Conservation (phyloP, 2,329 filamentous ascomycete genomes). For the Dothideomycetes sp. region DNA sequence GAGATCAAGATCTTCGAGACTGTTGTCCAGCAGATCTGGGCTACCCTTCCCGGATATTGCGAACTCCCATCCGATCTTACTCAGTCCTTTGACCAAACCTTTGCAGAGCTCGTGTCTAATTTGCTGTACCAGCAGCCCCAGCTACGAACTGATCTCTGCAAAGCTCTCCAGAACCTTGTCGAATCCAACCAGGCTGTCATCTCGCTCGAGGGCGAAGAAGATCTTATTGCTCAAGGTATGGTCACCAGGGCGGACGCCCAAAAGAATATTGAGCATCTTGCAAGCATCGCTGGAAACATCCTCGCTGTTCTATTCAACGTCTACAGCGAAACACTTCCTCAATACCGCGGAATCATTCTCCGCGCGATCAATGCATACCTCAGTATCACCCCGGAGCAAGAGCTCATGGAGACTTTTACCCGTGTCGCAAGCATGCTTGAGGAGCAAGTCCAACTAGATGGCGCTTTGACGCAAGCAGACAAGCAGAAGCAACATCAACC, state of each 20-base stretch:
- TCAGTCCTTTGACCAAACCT: constrained; percentile 65
- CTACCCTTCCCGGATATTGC: constrained; percentile 85
- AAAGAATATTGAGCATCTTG: constrained; percentile 73
- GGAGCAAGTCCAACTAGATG: constrained; percentile 49
- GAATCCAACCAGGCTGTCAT: constrained; percentile 83
- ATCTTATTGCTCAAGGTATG: constrained; percentile 66
- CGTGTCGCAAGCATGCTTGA: constrained; percentile 79
- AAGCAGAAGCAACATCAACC: constrained; percentile 42
- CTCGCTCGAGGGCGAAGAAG: constrained; percentile 55
- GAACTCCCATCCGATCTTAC: constrained; percentile 68
- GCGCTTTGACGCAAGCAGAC: constrained; percentile 50
- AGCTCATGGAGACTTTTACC: constrained; percentile 79
- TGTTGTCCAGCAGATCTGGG: constrained; percentile 91
- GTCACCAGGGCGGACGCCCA: constrained; percentile 64
- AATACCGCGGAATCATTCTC: constrained; percentile 80
- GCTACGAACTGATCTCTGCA: constrained; percentile 76
- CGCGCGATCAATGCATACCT: constrained; percentile 92
- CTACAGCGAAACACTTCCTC: constrained; percentile 89
- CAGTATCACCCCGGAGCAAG: constrained; percentile 53
- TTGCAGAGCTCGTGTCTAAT: constrained; percentile 85
- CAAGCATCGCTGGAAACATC: constrained; percentile 72
- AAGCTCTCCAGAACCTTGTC: constrained; percentile 72
- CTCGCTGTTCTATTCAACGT: constrained; percentile 98
- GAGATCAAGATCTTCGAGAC: constrained; percentile 98
- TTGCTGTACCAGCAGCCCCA: constrained; percentile 87